phyloP scores from a whole-genome alignment of 192 early-diverging fungal genomes.

The Linnemannia zychae region DNA sequence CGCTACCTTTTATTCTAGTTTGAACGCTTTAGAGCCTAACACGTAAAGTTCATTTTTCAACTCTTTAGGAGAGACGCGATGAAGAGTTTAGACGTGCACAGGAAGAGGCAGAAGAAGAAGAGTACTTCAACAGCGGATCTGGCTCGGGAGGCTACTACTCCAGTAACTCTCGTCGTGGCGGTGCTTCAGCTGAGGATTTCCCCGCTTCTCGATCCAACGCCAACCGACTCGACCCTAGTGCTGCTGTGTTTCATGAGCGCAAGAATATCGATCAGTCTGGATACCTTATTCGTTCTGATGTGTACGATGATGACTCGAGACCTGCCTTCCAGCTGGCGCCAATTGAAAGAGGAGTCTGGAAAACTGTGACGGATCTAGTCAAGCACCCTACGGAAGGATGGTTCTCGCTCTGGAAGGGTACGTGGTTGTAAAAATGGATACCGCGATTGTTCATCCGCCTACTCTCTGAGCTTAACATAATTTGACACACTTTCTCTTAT shows the following conservation, averaged over 20 bases:
- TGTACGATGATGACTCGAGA: conserved; percentile 66
- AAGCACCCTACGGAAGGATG: conserved; percentile 78
- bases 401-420: conserved; percentile 67
- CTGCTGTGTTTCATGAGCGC: conserved; percentile 60
- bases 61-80: conserved; percentile 29
- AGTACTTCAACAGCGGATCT: conserved; percentile 25
- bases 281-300: conserved; percentile 68
- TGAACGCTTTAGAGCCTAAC: not conserved
- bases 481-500: not conserved
- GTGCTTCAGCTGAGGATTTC: conserved; percentile 51
- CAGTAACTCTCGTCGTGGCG: conserved; percentile 20
- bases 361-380: conserved; percentile 65
- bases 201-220: conserved; percentile 34
- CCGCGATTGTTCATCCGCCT: not conserved
- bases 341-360: conserved; percentile 69
- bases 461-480: not conserved
- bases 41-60: conserved; percentile 12
- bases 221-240: conserved; percentile 56
- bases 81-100: conserved; percentile 46
- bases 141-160: conserved; percentile 34
- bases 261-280: conserved; percentile 69
- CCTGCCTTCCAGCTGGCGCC: conserved; percentile 75
- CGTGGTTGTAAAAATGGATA: not conserved
- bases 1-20: not conserved
- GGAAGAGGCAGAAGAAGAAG: conserved; percentile 42